These are phyloP conservation scores for Leishmania guyanensis DNA, from an alignment of 208 protist species.

Conservation along the genomic window DNA sequence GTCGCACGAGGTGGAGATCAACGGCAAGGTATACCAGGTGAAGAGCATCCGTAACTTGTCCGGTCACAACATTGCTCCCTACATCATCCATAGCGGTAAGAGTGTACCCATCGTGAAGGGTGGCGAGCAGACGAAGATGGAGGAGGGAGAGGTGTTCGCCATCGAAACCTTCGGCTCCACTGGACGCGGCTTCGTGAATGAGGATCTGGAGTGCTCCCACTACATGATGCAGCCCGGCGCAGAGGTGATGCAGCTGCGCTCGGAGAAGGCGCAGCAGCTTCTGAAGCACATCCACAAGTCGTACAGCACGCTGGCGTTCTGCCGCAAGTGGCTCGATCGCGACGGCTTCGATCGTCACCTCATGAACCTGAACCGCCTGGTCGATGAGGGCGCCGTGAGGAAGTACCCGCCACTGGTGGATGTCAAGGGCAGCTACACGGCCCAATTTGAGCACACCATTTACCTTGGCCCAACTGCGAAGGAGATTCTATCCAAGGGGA, in stretches of 20 bases:
- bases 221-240: conserved; percentile 97
- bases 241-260: conserved; percentile 66
- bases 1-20: conserved; percentile 96
- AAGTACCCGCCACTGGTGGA: conserved; percentile 98
- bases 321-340: conserved; percentile 97
- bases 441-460: conserved; percentile 98
- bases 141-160: conserved; percentile 98
- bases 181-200: conserved; percentile 94
- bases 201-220: conserved; percentile 97
- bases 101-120: conserved; percentile 98
- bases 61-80: conserved; percentile 98
- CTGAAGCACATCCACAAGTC: conserved; percentile 93
- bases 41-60: conserved; percentile 98
- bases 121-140: conserved; percentile 94
- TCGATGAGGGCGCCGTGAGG: conserved; percentile 91
- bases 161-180: conserved; percentile 99
- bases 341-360: conserved; percentile 93
- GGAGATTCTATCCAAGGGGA: conserved; percentile 96
- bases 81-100: conserved; percentile 99
- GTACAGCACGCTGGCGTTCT: conserved; percentile 97
- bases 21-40: conserved; percentile 94
- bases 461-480: conserved; percentile 95
- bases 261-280: conserved; percentile 91
- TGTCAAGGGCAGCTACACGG: conserved; percentile 96
- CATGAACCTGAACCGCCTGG: conserved; percentile 84